Conservation (phyloP, 805 yeast species). For the Cyberlindnera xishuangbannaensis region DNA sequence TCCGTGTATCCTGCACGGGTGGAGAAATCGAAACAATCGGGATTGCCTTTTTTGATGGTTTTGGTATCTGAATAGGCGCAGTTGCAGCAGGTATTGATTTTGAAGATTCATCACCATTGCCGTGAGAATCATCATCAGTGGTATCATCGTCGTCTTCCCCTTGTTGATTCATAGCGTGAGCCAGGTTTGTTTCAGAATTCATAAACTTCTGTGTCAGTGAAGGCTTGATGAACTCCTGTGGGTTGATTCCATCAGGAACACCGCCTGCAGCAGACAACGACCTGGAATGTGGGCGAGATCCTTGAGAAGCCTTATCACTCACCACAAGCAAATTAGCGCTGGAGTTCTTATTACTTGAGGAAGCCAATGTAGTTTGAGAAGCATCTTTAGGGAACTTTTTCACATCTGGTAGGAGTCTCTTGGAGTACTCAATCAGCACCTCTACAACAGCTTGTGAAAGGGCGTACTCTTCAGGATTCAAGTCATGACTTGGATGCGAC, state of each 20-base stretch:
- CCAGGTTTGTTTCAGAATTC: slow-evolving; percentile 7
- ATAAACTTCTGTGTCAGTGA: too few relatives aligned
- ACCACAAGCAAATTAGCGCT: slow-evolving; percentile 14
- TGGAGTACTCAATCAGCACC: slow-evolving; percentile 81
- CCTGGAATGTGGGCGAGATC: slow-evolving; percentile 31
- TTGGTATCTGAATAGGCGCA: slow-evolving; percentile 12
- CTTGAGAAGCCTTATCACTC: slow-evolving; percentile 8
- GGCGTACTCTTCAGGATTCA: slow-evolving; percentile 89
- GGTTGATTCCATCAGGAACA: slow-evolving; percentile 31
- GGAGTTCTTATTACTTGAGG: slow-evolving; percentile 12
- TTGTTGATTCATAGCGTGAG: slow-evolving; percentile 7
- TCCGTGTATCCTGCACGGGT: slow-evolving; percentile 1
- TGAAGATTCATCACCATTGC: too few relatives aligned
- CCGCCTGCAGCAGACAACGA: slow-evolving; percentile 43
- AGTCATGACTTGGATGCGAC: slow-evolving; percentile 88
- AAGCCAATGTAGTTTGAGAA: slow-evolving; percentile 1
- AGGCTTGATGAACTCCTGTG: slow-evolving; percentile 5
- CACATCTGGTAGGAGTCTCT: slow-evolving; percentile 61
- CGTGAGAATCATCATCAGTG: slow-evolving; percentile 7
- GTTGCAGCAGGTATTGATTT: too few relatives aligned
- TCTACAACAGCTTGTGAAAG: slow-evolving; percentile 82
- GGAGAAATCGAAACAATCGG: slow-evolving; percentile 2
- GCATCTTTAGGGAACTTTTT: slow-evolving; percentile 23
- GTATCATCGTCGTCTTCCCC: slow-evolving; percentile 9
- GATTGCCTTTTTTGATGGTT: slow-evolving; percentile 2